phyloP scores from a whole-genome alignment of 257 asterid species.

The Fraxinus cuspidata region DNA sequence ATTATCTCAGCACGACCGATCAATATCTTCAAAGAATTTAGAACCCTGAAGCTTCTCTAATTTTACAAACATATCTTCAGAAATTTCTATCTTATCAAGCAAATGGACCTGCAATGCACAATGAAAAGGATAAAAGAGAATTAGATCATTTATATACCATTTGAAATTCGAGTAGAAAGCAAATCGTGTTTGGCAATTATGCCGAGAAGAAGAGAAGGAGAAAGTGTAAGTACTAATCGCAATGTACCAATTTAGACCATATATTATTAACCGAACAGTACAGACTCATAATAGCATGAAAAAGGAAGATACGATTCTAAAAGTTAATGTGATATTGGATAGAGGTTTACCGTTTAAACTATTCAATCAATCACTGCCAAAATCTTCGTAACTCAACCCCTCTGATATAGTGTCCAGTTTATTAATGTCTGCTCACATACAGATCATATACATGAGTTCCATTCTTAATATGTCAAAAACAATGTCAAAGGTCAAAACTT shows the following conservation, averaged over 20 bases:
- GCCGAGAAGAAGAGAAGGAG: neutral
- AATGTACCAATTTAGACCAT: neutral
- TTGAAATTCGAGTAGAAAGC: neutral
- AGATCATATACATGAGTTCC: conserved; percentile 15
- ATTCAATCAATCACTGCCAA: conserved; percentile 45
- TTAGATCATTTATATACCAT: neutral
- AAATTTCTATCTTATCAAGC: conserved; percentile 1
- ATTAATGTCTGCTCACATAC: conserved; percentile 45
- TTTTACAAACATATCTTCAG: conserved; percentile 28
- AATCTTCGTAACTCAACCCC: conserved; percentile 57
- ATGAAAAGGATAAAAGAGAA: neutral
- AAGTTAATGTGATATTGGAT: neutral
- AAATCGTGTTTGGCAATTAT: neutral
- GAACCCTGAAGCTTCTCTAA: conserved; percentile 29
- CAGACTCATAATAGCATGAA: neutral
- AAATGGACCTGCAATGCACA: conserved; percentile 30
- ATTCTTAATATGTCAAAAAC: neutral
- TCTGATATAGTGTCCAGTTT: conserved; percentile 59
- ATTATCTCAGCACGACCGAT: conserved; percentile 18
- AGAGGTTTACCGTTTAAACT: conserved; percentile 27
- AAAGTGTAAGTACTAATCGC: neutral
- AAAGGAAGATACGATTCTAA: neutral
- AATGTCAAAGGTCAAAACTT: conserved; percentile 13
- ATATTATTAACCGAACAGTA: neutral
- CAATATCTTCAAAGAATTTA: conserved; percentile 25